These are phyloP conservation scores for Hemisphaericaspora xylanilytica DNA, from an alignment of 1,139 yeast genomes.

Conservation along the genomic window DNA sequence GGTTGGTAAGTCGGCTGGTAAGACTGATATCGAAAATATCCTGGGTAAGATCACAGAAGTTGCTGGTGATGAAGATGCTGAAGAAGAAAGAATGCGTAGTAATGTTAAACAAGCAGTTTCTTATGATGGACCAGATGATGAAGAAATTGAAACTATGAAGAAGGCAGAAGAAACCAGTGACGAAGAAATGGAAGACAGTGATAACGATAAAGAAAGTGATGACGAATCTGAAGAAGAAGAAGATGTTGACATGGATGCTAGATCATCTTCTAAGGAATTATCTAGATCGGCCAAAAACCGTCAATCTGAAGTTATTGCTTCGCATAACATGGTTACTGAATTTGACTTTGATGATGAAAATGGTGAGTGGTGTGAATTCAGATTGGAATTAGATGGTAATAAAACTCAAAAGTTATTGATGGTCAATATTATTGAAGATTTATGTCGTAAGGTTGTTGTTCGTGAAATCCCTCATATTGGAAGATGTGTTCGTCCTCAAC, in stretches of 20 bases:
- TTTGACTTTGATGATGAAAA: constrained; percentile 86
- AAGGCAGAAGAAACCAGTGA: constrained; percentile 74
- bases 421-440: constrained; percentile 94
- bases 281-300: constrained; percentile 73
- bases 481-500: constrained; percentile 84
- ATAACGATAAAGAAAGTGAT: constrained; percentile 25
- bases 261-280: constrained; percentile 23
- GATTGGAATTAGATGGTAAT: constrained; percentile 71
- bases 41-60: constrained; percentile 33
- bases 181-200: constrained; percentile 49
- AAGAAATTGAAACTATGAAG: constrained; percentile 83
- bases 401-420: constrained; percentile 89
- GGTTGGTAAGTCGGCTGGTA: constrained; percentile 73
- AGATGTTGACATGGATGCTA: constrained; percentile 26
- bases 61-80: constrained; percentile 66
- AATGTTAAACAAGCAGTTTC: constrained; percentile 79
- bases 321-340: constrained; percentile 68
- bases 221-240: constrained; percentile 18
- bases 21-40: constrained; percentile 40
- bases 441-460: constrained; percentile 87
- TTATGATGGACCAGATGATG: constrained; percentile 93
- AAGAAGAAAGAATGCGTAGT: constrained; percentile 43
- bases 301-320: constrained; percentile 74
- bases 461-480: constrained; percentile 91
- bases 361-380: constrained; percentile 94